These are phyloP conservation scores for Exophiala aquamarina DNA, from an alignment of 2,329 filamentous ascomycete genomes.

Conservation along the genomic window DNA sequence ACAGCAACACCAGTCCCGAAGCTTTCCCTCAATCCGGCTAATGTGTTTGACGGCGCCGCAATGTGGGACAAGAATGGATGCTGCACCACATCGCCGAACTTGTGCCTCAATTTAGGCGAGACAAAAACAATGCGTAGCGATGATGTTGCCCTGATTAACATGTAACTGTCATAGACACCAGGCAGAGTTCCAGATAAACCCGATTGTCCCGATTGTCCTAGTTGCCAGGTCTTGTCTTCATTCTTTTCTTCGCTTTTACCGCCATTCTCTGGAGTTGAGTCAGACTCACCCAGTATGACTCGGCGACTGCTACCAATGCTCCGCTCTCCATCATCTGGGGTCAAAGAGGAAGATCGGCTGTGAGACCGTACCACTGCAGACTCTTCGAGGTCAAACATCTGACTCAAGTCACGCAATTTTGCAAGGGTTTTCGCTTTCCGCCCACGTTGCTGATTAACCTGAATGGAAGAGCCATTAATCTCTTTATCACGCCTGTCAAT, in stretches of 20 bases:
- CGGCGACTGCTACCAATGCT: constrained; percentile 17
- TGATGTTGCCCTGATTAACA: constrained; percentile 32
- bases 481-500: constrained; percentile 15
- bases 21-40: constrained; percentile 40
- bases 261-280: constrained; percentile 12
- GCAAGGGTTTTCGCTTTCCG: constrained; percentile 22
- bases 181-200: constrained; percentile 31
- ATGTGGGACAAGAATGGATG: constrained; percentile 45
- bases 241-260: constrained; percentile 7
- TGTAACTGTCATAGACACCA: constrained; percentile 33
- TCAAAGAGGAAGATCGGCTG: constrained; percentile 22
- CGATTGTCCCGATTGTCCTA: constrained; percentile 23
- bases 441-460: neutral
- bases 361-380: constrained; percentile 27
- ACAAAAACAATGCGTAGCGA: constrained; percentile 35
- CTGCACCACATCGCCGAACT: constrained; percentile 34
- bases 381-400: constrained; percentile 33
- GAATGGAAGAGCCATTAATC: neutral
- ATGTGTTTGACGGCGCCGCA: constrained; percentile 39
- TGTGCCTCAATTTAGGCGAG: constrained; percentile 32
- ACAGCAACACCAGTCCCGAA: constrained; percentile 39
- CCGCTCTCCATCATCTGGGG: constrained; percentile 26
- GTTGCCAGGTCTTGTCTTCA: constrained; percentile 16
- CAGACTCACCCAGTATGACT: constrained; percentile 16
- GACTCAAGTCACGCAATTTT: constrained; percentile 30